Conservation (phyloP, 2,329 filamentous ascomycete genomes). For the Malbranchea cinnamomea region DNA sequence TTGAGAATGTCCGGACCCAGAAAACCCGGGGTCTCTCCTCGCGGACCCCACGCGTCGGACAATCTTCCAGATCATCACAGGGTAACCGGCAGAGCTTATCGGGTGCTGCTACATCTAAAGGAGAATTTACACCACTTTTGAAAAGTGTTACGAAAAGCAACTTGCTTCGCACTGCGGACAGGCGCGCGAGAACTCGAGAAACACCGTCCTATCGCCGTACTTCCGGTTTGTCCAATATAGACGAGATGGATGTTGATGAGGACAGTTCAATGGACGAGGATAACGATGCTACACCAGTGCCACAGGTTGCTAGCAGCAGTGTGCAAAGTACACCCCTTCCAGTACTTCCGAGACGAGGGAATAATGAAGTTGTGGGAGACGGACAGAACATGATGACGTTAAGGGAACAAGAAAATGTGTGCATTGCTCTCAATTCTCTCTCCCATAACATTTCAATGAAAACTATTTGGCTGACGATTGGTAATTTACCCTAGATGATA, state of each 20-base stretch:
- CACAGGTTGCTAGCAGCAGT: conserved; percentile 64
- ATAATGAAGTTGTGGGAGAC: conserved; percentile 58
- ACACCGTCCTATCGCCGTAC: conserved; percentile 59
- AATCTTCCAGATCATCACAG: conserved; percentile 28
- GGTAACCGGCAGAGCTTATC: conserved; percentile 56
- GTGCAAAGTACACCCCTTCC: conserved; percentile 69
- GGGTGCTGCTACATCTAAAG: conserved; percentile 37
- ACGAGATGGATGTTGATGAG: conserved; percentile 53
- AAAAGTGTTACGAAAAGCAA: conserved; percentile 62
- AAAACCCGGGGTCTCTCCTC: conserved; percentile 41
- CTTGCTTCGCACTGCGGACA: conserved; percentile 38
- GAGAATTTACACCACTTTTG: conserved; percentile 87
- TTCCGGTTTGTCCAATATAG: conserved; percentile 57
- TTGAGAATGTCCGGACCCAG: conserved; percentile 47
- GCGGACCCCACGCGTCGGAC: conserved; percentile 60
- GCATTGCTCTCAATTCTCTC: conserved; percentile 8
- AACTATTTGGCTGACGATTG: conserved; percentile 3
- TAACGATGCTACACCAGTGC: conserved; percentile 56
- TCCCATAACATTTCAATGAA: neutral
- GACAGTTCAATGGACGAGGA: conserved; percentile 49
- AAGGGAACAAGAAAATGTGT: conserved; percentile 67
- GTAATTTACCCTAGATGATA: conserved; percentile 40
- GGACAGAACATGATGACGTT: conserved; percentile 74
- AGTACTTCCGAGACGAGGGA: conserved; percentile 47
- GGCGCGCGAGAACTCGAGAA: conserved; percentile 44